A percentile compares a stretch with the other conserved stretches of the same genome.
These are phyloP conservation scores for Psilocybe azurescens DNA, from an alignment of 768 basidiomycete genomes.

Conservation along the genomic window DNA sequence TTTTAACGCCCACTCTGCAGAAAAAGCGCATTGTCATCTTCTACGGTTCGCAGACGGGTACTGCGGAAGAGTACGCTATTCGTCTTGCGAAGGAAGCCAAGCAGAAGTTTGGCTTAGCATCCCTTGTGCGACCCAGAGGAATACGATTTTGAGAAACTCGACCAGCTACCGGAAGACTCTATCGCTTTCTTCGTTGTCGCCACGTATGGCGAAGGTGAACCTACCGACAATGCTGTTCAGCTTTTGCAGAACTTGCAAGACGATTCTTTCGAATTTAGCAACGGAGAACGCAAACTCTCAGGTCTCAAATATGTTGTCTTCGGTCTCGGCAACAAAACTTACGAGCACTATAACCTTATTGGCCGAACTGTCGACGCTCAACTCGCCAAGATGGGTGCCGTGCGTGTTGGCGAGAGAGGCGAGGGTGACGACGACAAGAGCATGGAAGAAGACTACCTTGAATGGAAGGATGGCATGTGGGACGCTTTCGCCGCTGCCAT, in stretches of 20 bases:
- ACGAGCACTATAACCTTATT: slow-evolving; percentile 96
- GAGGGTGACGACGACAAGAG: slow-evolving; percentile 99
- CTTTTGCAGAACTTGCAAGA: slow-evolving; percentile 93
- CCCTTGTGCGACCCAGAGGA: slow-evolving; percentile 98
- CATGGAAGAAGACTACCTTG: slow-evolving; percentile 99
- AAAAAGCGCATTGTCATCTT: slow-evolving; percentile 98
- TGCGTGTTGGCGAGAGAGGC: slow-evolving; percentile 86
- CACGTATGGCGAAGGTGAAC: slow-evolving; percentile 98
- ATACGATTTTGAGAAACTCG: slow-evolving; percentile 97
- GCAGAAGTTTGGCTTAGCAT: slow-evolving; percentile 92
- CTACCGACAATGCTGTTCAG: slow-evolving; percentile 95
- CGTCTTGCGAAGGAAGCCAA: slow-evolving; percentile 98
- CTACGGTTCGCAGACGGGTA: slow-evolving; percentile 98
- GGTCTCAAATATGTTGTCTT: slow-evolving; percentile 96
- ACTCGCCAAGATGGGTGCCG: slow-evolving; percentile 80
- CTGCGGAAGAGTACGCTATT: slow-evolving; percentile 97
- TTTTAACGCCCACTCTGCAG: slow-evolving; percentile 44
- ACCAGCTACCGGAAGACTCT: slow-evolving; percentile 85
- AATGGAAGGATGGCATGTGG: slow-evolving; percentile 99
- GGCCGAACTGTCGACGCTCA: slow-evolving; percentile 77
- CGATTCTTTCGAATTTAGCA: slow-evolving; percentile 85
- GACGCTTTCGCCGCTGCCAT: slow-evolving; percentile 81
- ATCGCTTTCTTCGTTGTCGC: slow-evolving; percentile 96
- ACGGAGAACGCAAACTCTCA: slow-evolving; percentile 73
- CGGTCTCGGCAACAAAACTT: slow-evolving; percentile 90